A percentile compares a stretch with the other conserved stretches of the same genome.
These are phyloP conservation scores for Arthrobotrys musiformis DNA, from an alignment of 2,329 filamentous ascomycete species.

Conservation along the genomic window DNA sequence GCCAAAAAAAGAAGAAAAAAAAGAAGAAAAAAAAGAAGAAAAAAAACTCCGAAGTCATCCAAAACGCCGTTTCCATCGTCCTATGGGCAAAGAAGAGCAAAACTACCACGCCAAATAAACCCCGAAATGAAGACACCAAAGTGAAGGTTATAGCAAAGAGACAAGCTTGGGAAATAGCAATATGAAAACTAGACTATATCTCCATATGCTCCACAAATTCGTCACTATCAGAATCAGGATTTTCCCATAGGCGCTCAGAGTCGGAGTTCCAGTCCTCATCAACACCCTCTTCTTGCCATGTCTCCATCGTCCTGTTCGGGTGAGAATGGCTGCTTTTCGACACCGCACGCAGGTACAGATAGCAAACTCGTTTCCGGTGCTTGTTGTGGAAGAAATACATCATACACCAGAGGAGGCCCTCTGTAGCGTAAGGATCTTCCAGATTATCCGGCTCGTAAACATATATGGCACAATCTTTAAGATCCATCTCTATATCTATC, in stretches of 20 bases:
- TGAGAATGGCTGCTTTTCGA: slow-evolving; percentile 77
- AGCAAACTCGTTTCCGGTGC: slow-evolving; percentile 87
- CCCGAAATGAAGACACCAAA: slow-evolving; percentile 28
- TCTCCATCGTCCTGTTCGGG: slow-evolving; percentile 63
- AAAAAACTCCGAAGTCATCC: not conserved
- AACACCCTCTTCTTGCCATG: slow-evolving; percentile 55
- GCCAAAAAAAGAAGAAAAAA: too few relatives aligned
- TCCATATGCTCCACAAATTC: slow-evolving; percentile 58
- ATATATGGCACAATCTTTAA: slow-evolving; percentile 89
- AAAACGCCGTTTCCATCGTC: slow-evolving; percentile 20
- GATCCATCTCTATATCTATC: slow-evolving; percentile 92
- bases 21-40: too few relatives aligned
- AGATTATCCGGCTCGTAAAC: slow-evolving; percentile 79
- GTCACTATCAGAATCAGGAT: slow-evolving; percentile 58
- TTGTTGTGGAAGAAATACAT: slow-evolving; percentile 99
- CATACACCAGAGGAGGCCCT: slow-evolving; percentile 91
- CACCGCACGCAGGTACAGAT: slow-evolving; percentile 90
- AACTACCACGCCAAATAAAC: slow-evolving; percentile 12
- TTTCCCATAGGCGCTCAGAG: slow-evolving; percentile 65
- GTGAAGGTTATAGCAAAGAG: slow-evolving; percentile 2
- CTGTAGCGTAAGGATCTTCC: slow-evolving; percentile 89
- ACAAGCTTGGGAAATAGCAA: slow-evolving; percentile 13
- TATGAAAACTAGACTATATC: slow-evolving; percentile 37
- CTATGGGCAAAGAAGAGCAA: slow-evolving; percentile 10
- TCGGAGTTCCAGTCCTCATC: slow-evolving; percentile 64